Percentiles rank a stretch among this genome's conserved stretches.
Conservation (phyloP, 1,284 basidiomycete species). For the Dichomitus squalens region DNA sequence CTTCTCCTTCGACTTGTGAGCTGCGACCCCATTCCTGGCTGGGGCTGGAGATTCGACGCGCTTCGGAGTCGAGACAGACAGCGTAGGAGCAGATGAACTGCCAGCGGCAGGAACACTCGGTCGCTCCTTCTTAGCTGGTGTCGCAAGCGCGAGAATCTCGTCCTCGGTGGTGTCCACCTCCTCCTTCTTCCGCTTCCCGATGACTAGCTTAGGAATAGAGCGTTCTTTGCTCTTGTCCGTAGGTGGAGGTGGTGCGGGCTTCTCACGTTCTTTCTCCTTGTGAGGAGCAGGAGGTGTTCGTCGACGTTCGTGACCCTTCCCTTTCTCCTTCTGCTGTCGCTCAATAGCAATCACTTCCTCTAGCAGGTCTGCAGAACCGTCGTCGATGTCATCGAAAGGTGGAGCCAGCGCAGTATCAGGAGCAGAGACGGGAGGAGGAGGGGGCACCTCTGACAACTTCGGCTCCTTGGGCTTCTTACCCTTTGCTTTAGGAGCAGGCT, state of each 20-base stretch:
- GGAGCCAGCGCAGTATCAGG: constrained; percentile 1
- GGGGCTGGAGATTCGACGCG: constrained; percentile 10
- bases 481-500: constrained; percentile 41
- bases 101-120: constrained; percentile 30
- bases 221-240: constrained; percentile 29
- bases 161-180: constrained; percentile 41
- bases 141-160: constrained; percentile 59
- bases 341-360: constrained; percentile 84
- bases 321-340: constrained; percentile 57
- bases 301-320: constrained; percentile 24
- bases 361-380: constrained; percentile 74
- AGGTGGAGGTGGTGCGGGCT: constrained; percentile 10
- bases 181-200: constrained; percentile 60
- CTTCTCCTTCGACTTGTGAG: constrained; percentile 37
- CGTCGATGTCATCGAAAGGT: constrained; percentile 48
- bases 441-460: constrained; percentile 50
- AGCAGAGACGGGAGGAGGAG: constrained; percentile 47
- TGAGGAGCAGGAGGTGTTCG: constrained; percentile 4
- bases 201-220: constrained; percentile 32
- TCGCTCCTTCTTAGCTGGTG: constrained; percentile 66
- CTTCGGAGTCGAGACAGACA: constrained; percentile 17
- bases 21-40: constrained; percentile 20
- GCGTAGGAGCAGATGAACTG: constrained; percentile 22
- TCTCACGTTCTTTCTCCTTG: constrained; percentile 24
- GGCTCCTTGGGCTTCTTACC: constrained; percentile 46